A percentile compares a stretch with the other conserved stretches of the same genome.
phyloP scores from a whole-genome alignment of 169 alveolate species.

The Cyclospora cayetanensis region DNA sequence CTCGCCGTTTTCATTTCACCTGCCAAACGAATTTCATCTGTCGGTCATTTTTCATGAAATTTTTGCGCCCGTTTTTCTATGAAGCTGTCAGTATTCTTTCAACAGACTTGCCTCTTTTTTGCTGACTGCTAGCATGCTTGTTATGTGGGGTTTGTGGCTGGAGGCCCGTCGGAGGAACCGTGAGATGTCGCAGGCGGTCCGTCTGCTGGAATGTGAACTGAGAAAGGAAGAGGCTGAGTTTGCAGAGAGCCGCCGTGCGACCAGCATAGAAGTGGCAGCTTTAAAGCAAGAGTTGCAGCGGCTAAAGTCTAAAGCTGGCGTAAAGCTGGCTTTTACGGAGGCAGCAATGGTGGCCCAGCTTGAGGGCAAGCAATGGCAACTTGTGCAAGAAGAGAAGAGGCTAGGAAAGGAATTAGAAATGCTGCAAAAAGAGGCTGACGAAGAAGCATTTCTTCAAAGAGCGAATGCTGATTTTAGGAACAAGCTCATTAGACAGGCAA shows the following conservation, averaged over 20 bases:
- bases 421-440: not conserved
- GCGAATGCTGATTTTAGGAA: too few species aligned
- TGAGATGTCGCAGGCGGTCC: slow-evolving; percentile 28
- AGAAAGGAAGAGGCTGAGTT: slow-evolving; percentile 29
- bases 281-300: slow-evolving; percentile 42
- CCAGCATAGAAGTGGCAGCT: not conserved
- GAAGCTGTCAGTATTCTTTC: too few species aligned
- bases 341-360: slow-evolving; percentile 11
- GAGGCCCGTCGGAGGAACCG: too few species aligned
- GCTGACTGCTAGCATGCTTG: too few species aligned
- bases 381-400: not conserved
- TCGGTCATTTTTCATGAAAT: too few species aligned
- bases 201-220: slow-evolving; percentile 28
- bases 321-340: slow-evolving; percentile 21
- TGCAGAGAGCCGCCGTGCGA: not conserved
- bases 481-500: too few species aligned
- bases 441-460: not conserved
- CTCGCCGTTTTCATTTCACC: too few species aligned
- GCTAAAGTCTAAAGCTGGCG: not conserved
- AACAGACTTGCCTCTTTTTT: too few species aligned
- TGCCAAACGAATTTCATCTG: too few species aligned
- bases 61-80: too few species aligned
- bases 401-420: not conserved
- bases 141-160: too few species aligned
- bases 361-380: not conserved